phyloP scores from a whole-genome alignment of 495 filamentous ascomycete genomes.

The Aspergillus sclerotioniger region DNA sequence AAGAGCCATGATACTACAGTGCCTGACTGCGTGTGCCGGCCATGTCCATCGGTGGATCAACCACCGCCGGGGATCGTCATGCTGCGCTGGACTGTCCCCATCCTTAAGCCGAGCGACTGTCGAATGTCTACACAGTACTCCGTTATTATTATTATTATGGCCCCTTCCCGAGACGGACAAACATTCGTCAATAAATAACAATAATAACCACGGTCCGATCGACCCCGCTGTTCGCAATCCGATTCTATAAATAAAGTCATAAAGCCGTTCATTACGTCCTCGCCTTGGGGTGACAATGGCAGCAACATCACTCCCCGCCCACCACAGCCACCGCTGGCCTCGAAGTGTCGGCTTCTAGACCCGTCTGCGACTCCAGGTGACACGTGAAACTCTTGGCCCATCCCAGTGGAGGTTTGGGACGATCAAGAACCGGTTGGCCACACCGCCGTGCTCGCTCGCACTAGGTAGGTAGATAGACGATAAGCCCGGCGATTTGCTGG shows the following conservation, averaged over 20 bases:
- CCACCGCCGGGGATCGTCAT: neutral
- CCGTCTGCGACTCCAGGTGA: neutral
- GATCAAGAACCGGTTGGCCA: neutral
- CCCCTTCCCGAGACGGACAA: no score
- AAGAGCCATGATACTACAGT: neutral
- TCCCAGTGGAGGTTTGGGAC: no score
- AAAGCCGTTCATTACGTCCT: neutral
- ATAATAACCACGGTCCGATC: neutral
- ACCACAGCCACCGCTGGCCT: neutral
- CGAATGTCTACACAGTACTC: no score
- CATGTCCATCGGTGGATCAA: conserved; percentile 2
- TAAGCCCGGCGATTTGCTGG: neutral
- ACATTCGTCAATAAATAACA: no score
- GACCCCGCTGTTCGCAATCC: neutral
- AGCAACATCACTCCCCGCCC: no score
- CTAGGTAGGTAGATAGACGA: no score
- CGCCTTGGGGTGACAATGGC: neutral
- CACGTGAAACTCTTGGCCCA: neutral
- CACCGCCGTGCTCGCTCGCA: neutral
- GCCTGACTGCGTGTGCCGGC: neutral
- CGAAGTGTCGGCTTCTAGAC: neutral
- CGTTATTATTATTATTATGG: no score
- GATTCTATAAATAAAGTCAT: neutral
- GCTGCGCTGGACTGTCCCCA: neutral
- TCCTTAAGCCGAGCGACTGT: neutral